Base-by-base conservation (phyloP, 2,329 filamentous ascomycete genomes). In the Didymella glomerata region DNA sequence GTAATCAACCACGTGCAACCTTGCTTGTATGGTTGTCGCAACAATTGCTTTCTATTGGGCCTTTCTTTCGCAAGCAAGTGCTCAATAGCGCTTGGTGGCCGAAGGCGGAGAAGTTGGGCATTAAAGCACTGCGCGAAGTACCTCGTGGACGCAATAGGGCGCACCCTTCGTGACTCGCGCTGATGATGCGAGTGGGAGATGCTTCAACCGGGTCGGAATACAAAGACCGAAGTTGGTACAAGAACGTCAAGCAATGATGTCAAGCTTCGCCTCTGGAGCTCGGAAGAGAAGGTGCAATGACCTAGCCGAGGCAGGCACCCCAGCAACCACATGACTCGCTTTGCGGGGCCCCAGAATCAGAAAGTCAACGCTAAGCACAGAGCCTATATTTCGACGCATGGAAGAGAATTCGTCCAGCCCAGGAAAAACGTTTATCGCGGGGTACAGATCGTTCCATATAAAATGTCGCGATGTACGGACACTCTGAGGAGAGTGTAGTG, bases 321-420 rank as follows among this genome's bases (percentile, higher is more conserved):
- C 11, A 27, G 24, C 22, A n/a, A 28, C 32, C 16, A 25, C 41
- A 47, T 57, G 48, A 56, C 52, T 50, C 52, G 50, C 28, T 52
- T 58, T 48, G 61, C 61, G 61, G 61, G 61, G 61, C 54, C 61
- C 57, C 61, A 25, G 40, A 49, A 32, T 53, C 32, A 7, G 41
- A 8, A 53, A 27, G 13, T 8, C 38, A 40, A 44, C 44, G 48
- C 50, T 61, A 61, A 55, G 54, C 54, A 30, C 13, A 49, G 36
- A 18, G 16, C 27, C 38, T 48, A 11, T 16, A 22, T 30, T 27
- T 32, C 22, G 24, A 46, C 25, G 25, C 25, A 30, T 38, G 54
- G 54, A 58, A 59, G 42, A 61, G 51, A 6, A 34, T 61, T 48
- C 53, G 11, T 51, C 61, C 57, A 52, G 32, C 30, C 46, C 54